A percentile compares a stretch with the other conserved stretches of the same genome.
Conservation (phyloP, 331 rosid genomes). For the Cucumis variabilis region DNA sequence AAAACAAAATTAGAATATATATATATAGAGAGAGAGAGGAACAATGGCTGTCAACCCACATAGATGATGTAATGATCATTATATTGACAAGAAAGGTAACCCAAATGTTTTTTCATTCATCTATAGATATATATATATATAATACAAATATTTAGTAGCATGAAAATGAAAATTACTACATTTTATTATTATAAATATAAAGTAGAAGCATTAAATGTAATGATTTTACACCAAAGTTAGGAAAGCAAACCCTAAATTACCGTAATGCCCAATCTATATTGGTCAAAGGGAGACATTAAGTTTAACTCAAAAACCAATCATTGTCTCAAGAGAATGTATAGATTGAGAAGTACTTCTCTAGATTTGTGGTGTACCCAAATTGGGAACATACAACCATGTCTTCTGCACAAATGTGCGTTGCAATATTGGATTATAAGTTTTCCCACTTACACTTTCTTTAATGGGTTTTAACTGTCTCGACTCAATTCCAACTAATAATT, state of each 20-base stretch:
- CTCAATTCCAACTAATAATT: not conserved
- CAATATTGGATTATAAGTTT: not conserved
- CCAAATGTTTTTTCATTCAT: not conserved
- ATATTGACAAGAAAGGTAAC: not conserved
- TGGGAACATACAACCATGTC: not conserved
- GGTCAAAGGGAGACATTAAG: conserved; percentile 18
- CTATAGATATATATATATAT: not conserved
- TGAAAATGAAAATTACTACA: not conserved
- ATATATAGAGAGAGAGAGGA: not conserved
- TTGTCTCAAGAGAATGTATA: not conserved
- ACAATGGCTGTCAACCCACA: not conserved
- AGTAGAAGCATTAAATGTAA: not conserved
- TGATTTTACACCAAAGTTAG: not conserved
- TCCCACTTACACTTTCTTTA: not conserved
- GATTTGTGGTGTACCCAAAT: conserved; percentile 3
- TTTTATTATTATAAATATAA: not conserved
- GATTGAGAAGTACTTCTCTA: not conserved
- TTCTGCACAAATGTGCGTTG: not conserved
- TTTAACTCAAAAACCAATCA: not conserved
- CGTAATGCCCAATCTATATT: not conserved
- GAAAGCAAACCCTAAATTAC: not conserved
- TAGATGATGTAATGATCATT: not conserved
- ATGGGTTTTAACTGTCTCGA: not conserved
- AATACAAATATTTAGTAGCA: not conserved
- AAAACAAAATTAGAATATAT: not conserved